Base-by-base conservation (phyloP, 2,329 filamentous ascomycete species). In the Penicillium occitanis region DNA sequence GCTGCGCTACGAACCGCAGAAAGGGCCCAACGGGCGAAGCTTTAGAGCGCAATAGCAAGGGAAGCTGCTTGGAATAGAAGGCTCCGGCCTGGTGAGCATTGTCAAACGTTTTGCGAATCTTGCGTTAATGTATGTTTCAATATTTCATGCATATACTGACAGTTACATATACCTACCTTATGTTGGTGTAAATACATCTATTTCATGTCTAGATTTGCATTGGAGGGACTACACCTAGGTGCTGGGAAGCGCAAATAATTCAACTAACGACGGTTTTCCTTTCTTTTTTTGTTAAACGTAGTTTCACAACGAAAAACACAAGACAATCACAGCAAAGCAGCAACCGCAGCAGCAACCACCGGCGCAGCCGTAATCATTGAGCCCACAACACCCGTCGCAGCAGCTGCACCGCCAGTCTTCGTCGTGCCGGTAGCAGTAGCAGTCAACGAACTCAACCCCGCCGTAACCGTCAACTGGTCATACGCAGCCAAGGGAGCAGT, bases 301-400 rank as follows among this genome's bases (percentile, higher is more conserved):
- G 13, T 30, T 5, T n/a, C n/a, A 19, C n/a, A 55, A 11, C 17
- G 0, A 22, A 51, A 8, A 51, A 7, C n/a, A 2, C 10, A 57
- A 11, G 8, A 30, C 14, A 19, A 28, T 67, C 37, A 71, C 57
- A 68, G 58, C 17, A 67, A 35, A 64, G 70, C 72, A 58, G 67
- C 68, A 7, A 69, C 64, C 0, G 72, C 72, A 46, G 71, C 72
- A 28, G 70, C 72, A 63, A 68, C 68, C 40, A 73, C 25, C 13
- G 72, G 71, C n/a, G 68, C 68, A 30, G 69, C 72, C 1, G 72
- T 73, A 40, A 71, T 69, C 63, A 73, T 59, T 22, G 71, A 68
- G 22, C 48, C 66, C 11, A 59, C 66, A 37, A 66, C 60, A 3
- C 66, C 69, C 35, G 63, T 64, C 50, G 50, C 50, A 22, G 44